phyloP scores from a whole-genome alignment of 1,284 basidiomycete species.

The Irpex rosettiformis region DNA sequence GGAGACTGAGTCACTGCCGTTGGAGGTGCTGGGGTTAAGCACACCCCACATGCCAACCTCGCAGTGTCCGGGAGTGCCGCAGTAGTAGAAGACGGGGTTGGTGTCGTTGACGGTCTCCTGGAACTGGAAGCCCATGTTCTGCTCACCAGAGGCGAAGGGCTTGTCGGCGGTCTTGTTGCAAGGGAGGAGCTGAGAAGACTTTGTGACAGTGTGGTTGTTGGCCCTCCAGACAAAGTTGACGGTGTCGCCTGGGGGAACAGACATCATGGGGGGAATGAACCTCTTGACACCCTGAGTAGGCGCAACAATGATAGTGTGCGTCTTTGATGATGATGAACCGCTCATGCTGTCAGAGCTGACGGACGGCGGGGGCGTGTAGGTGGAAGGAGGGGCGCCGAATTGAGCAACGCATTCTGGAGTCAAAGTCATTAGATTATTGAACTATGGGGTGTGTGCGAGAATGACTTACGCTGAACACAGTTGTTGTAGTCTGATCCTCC shows the following conservation, averaged over 20 bases:
- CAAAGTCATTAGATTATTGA: constrained; percentile 9
- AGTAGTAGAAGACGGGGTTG: constrained; percentile 69
- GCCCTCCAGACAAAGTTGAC: constrained; percentile 71
- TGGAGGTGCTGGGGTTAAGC: constrained; percentile 58
- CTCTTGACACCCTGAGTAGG: constrained; percentile 72
- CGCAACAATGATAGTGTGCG: constrained; percentile 73
- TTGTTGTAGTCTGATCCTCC: constrained; percentile 54
- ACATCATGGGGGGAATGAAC: constrained; percentile 68
- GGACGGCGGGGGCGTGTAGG: constrained; percentile 39
- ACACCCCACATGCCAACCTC: constrained; percentile 81
- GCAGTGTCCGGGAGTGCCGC: constrained; percentile 63
- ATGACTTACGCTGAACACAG: constrained; percentile 65
- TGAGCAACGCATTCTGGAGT: constrained; percentile 59
- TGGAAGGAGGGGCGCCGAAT: constrained; percentile 42
- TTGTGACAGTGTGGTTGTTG: constrained; percentile 75
- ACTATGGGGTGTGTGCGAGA: neutral
- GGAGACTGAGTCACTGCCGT: constrained; percentile 41
- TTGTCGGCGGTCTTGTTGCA: constrained; percentile 65
- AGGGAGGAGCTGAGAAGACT: constrained; percentile 57
- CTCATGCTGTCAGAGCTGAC: constrained; percentile 18
- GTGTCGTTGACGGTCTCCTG: constrained; percentile 70
- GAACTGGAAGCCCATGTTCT: constrained; percentile 63
- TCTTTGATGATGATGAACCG: constrained; percentile 27
- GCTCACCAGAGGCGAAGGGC: constrained; percentile 62
- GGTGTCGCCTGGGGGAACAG: constrained; percentile 73